These are phyloP conservation scores for Leccinum uliginosum DNA, from an alignment of 768 basidiomycete genomes.

Conservation along the genomic window DNA sequence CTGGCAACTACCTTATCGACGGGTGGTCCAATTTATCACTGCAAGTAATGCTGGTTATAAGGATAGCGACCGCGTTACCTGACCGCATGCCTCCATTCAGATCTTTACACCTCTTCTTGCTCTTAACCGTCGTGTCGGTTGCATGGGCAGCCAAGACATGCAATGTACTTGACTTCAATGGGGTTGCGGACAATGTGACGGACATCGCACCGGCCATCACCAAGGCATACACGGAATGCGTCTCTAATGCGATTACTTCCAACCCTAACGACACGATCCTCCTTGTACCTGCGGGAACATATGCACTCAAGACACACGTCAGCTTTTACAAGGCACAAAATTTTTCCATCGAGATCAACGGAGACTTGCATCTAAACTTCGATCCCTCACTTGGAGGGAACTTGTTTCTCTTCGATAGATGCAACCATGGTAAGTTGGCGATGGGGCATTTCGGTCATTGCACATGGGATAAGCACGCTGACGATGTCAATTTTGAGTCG, in stretches of 20 bases:
- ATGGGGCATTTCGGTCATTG: background rate
- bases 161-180: conserved; percentile 7
- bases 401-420: conserved; percentile 5
- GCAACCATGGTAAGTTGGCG: conserved; percentile 1
- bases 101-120: background rate
- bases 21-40: background rate
- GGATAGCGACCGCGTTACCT: background rate
- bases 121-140: background rate
- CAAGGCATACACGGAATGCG: conserved; percentile 3
- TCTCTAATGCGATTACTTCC: background rate
- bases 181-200: conserved; percentile 2
- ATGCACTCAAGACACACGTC: conserved; percentile 1
- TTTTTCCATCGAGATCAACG: conserved; percentile 4
- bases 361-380: conserved; percentile 4
- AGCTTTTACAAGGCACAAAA: background rate
- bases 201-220: conserved; percentile 5
- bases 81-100: background rate
- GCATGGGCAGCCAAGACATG: conserved; percentile 4
- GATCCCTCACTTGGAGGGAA: background rate
- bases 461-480: background rate
- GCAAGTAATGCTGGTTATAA: background rate
- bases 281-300: conserved; percentile 5
- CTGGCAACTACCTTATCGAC: background rate
- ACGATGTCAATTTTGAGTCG: background rate
- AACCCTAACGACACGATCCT: conserved; percentile 3